These are phyloP conservation scores for Cercophora sp. DNA, from an alignment of 495 filamentous ascomycete genomes.

Conservation along the genomic window DNA sequence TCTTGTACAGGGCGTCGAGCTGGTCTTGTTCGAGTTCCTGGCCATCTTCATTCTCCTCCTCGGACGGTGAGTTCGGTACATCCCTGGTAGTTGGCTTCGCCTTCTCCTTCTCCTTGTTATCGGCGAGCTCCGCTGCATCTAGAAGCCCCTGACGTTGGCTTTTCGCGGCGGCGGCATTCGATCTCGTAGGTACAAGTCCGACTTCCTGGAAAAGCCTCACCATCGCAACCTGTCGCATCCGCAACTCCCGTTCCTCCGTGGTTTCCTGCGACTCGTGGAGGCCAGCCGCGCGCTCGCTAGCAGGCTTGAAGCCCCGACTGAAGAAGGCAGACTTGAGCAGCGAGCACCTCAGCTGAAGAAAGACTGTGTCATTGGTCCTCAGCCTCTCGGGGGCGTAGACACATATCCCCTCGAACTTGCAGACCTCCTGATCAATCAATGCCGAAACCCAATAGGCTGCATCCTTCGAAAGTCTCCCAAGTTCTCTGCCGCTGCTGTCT, in stretches of 20 bases:
- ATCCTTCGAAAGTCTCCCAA: slow-evolving; percentile 86
- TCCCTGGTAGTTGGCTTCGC: slow-evolving; percentile 31
- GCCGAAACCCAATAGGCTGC: slow-evolving; percentile 92
- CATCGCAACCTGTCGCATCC: slow-evolving; percentile 81
- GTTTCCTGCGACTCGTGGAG: slow-evolving; percentile 73
- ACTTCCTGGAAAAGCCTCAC: slow-evolving; percentile 89
- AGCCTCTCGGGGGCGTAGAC: slow-evolving; percentile 85
- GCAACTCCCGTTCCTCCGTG: slow-evolving; percentile 74
- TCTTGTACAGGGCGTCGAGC: slow-evolving; percentile 88
- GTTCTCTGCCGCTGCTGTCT: slow-evolving; percentile 70
- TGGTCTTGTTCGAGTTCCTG: slow-evolving; percentile 93
- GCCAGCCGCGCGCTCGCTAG: slow-evolving; percentile 65
- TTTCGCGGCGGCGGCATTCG: slow-evolving; percentile 70
- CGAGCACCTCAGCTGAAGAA: slow-evolving; percentile 79
- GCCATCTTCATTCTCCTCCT: slow-evolving; percentile 74
- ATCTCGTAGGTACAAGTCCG: slow-evolving; percentile 67
- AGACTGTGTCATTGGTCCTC: slow-evolving; percentile 87
- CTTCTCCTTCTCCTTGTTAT: slow-evolving; percentile 64
- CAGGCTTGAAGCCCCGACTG: slow-evolving; percentile 49
- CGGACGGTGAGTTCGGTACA: slow-evolving; percentile 42
- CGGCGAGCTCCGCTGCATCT: slow-evolving; percentile 78
- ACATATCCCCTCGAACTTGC: slow-evolving; percentile 79
- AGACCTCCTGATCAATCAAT: slow-evolving; percentile 86
- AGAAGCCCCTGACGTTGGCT: slow-evolving; percentile 78
- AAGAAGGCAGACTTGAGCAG: slow-evolving; percentile 71